Evolutionary conservation across 2,329 filamentous ascomycete species (phyloP).

Genomic region (Monosporascus sp.): DNA sequence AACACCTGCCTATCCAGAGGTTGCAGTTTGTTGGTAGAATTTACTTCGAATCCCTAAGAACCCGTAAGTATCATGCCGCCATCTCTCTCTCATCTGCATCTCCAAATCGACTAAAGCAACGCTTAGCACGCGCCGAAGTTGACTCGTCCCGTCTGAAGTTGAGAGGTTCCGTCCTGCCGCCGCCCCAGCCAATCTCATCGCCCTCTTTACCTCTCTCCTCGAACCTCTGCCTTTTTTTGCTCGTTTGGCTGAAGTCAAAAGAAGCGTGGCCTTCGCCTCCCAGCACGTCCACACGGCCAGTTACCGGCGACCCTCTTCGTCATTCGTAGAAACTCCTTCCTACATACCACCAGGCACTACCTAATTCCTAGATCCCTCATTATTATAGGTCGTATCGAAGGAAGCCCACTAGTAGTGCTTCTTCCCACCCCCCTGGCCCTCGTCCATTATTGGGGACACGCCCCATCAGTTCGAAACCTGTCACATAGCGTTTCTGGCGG

Average conservation of each 20-base stretch:
- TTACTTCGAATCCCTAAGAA: neutral
- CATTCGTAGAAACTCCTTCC: no score
- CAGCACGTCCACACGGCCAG: neutral
- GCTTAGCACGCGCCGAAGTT: neutral
- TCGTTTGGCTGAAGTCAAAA: neutral
- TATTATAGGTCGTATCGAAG: neutral
- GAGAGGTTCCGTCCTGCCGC: conserved; percentile 1
- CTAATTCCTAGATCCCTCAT: neutral
- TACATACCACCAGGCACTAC: neutral
- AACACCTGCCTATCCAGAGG: neutral
- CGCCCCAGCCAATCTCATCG: conserved; percentile 1
- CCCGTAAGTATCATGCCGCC: neutral
- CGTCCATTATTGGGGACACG: conserved; percentile 13
- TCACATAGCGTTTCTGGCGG: conserved; percentile 22
- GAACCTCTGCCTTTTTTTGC: neutral
- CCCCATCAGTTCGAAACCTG: conserved; percentile 21
- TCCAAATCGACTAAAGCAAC: neutral
- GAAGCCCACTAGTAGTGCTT: neutral
- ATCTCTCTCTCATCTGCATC: neutral
- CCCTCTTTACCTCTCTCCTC: neutral
- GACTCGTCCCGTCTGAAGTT: neutral
- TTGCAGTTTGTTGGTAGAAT: neutral
- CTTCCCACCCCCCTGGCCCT: conserved; percentile 1
- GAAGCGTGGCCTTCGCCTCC: neutral
- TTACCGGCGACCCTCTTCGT: no score